Percentiles rank a stretch among this genome's conserved stretches.
Evolutionary conservation across 78 protist species (phyloP).

Genomic region (Speleostelium caveatum): DNA sequence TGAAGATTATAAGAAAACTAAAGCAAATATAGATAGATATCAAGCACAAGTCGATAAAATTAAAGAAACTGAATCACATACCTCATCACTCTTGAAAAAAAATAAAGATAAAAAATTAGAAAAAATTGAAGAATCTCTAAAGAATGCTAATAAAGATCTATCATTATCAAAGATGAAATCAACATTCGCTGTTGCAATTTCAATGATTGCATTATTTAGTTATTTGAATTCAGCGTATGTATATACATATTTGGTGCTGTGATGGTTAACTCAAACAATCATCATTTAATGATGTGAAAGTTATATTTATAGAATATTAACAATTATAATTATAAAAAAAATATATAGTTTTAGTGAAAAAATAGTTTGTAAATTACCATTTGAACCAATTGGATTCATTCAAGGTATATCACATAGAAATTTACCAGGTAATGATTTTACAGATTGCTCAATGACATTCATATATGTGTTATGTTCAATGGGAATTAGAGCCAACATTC

Average conservation of each 20-base stretch:
- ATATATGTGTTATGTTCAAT: conserved; percentile 84
- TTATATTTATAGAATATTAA: too few species aligned
- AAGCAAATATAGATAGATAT: conserved; percentile 16
- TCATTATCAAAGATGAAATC: conserved; percentile 69
- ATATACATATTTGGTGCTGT: too few species aligned
- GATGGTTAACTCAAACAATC: too few species aligned
- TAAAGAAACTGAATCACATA: conserved; percentile 24
- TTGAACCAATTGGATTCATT: conserved; percentile 84
- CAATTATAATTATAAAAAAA: conserved; percentile 2
- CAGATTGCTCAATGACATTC: conserved; percentile 86
- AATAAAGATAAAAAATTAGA: conserved; percentile 57
- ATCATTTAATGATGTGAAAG: too few species aligned
- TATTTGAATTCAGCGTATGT: conserved; percentile 67
- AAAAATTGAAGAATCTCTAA: conserved; percentile 60
- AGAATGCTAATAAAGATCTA: conserved; percentile 60
- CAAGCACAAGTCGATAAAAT: conserved; percentile 50
- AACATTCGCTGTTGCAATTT: conserved; percentile 73
- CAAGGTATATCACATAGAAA: conserved; percentile 78
- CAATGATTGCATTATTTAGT: conserved; percentile 71
- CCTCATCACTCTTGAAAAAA: conserved; percentile 12
- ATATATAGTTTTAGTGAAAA: conserved; percentile 83
- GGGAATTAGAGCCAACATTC: conserved; percentile 77
- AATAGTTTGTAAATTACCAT: conserved; percentile 86
- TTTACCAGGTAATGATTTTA: conserved; percentile 70
- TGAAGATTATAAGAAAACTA: conserved; percentile 56